Base-by-base conservation (phyloP, 1,284 basidiomycete species). In the Moesziomyces aphidis region DNA sequence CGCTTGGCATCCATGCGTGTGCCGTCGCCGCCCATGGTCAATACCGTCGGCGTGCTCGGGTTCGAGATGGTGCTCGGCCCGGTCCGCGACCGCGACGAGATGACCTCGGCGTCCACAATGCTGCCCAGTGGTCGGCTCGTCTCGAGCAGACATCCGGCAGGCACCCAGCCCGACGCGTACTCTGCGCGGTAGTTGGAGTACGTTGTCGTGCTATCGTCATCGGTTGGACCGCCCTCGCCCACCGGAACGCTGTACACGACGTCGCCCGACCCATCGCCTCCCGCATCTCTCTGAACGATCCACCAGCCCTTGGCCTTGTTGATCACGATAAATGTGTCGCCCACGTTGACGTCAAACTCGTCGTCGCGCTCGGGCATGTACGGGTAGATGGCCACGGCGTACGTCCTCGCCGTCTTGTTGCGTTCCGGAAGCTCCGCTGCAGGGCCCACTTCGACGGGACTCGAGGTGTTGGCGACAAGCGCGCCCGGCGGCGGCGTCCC, bases 261-360 rank as follows among this genome's bases (percentile, higher is more conserved):
- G 53, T 91, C 86, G 15, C 95, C 95, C 6, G 90, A 89, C 2
- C 94, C 95, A 49, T 90, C 90, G 23, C 92, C 91, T 22, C 68
- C 56, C 1, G 81, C 61, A 85, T 99, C 97, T 36, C 93, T 90
- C 83, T 98, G 95, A 4, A 99, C 96, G 39, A 97, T 93, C 94
- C 96, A 99, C 97, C 97, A 99, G 0, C 97, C 97, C 69, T 95
- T 91, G 17, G 94, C 92, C 71, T 96, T 91, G 63, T 93, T 93
- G 57, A 97, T 87, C 80, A 98, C 96, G 75, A 97, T 90, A 85
- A 97, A 98, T 22, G 85, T 86, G 59, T 86, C 86, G 43, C 86
- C 86, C 1, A 98, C 94, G 48, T 92, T 90, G 3, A 99, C 96
- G 83, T 98, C 94, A 85, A 98, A 98, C 85, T 99, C 97, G 85